Evolutionary conservation across 306 rosid genomes (phyloP).

Genomic region (Rosa rugosa): DNA sequence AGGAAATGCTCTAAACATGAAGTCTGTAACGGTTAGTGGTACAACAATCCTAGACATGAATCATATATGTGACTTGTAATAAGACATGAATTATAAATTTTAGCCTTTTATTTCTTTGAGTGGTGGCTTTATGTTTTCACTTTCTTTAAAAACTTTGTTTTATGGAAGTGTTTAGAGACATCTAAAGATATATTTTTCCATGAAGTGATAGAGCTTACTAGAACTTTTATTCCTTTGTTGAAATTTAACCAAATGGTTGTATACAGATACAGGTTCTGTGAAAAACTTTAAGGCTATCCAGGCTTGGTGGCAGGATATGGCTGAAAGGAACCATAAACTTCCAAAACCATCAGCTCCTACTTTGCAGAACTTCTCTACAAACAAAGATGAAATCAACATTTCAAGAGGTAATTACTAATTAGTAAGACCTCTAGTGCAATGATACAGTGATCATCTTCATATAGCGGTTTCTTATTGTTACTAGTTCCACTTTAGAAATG

Average conservation of each 20-base stretch:
- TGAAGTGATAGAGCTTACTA: neutral
- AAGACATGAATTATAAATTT: neutral
- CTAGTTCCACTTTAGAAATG: neutral
- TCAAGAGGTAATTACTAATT: conserved; percentile 45
- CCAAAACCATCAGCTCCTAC: conserved; percentile 37
- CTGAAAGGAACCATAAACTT: conserved; percentile 51
- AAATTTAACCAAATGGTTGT: neutral
- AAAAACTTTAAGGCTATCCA: conserved; percentile 79
- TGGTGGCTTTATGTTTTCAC: neutral
- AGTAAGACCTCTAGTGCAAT: neutral
- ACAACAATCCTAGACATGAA: neutral
- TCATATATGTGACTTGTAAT: neutral
- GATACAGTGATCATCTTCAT: neutral
- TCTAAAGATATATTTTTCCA: neutral
- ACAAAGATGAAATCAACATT: conserved; percentile 23
- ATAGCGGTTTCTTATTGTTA: neutral
- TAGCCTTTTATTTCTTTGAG: neutral
- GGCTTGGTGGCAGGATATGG: conserved; percentile 94
- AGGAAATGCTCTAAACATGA: neutral
- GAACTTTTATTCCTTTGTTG: neutral
- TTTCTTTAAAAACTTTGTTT: neutral
- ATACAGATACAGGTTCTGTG: conserved; percentile 52
- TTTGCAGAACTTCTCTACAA: conserved; percentile 26
- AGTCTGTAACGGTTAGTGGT: neutral
- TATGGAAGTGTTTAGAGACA: neutral